These are phyloP conservation scores for Exserohilum rostratum DNA, from an alignment of 2,329 filamentous ascomycete species.

Conservation along the genomic window DNA sequence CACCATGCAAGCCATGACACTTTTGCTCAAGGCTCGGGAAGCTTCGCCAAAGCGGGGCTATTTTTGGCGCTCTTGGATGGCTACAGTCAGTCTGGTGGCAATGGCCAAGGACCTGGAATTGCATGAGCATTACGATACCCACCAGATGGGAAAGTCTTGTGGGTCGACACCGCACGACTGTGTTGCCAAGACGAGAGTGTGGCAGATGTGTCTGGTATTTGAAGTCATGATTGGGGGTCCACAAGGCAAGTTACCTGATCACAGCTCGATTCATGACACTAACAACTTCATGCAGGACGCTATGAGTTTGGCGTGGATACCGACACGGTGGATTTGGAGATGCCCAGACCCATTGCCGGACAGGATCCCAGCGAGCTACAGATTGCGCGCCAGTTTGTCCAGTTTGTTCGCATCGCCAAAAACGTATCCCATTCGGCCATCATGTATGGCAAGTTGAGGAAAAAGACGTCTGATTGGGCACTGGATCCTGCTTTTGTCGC, in stretches of 20 bases:
- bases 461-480: constrained; percentile 82
- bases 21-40: constrained; percentile 89
- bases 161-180: constrained; percentile 75
- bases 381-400: constrained; percentile 82
- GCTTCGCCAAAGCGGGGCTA: constrained; percentile 92
- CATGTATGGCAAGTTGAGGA: constrained; percentile 74
- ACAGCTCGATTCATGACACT: background rate
- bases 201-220: constrained; percentile 84
- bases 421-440: constrained; percentile 80
- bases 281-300: constrained; percentile 56
- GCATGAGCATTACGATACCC: constrained; percentile 82
- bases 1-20: constrained; percentile 86
- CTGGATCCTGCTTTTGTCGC: constrained; percentile 81
- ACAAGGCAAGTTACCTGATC: constrained; percentile 67
- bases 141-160: constrained; percentile 74
- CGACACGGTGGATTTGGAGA: constrained; percentile 75
- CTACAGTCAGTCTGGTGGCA: constrained; percentile 85
- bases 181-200: constrained; percentile 81
- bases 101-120: constrained; percentile 93
- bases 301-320: constrained; percentile 77
- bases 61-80: constrained; percentile 98
- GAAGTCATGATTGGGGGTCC: constrained; percentile 94
- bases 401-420: constrained; percentile 76
- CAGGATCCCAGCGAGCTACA: constrained; percentile 77
- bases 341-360: constrained; percentile 68